Evolutionary conservation across 164 flowering plant genomes (phyloP).

Genomic region (Hamamelis virginiana): DNA sequence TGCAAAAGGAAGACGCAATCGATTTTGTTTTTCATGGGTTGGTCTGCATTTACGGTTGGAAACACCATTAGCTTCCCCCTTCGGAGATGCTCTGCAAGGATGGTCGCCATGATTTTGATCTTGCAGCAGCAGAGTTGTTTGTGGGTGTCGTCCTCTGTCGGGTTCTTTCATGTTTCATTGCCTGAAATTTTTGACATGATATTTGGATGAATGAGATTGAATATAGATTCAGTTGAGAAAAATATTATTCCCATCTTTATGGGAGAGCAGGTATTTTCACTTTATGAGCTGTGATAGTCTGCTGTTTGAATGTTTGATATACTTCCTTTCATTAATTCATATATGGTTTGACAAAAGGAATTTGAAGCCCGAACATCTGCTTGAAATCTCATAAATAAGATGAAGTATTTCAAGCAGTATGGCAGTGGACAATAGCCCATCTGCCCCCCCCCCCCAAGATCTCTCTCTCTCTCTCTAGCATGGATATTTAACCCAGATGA

Average conservation of each 20-base stretch:
- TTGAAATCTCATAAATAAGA: no score
- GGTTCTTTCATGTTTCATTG: slow-evolving; percentile 42
- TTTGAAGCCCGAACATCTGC: no score
- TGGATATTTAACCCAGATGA: neutral
- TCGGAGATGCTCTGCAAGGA: slow-evolving; percentile 86
- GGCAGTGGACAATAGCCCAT: neutral
- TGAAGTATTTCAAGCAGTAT: neutral
- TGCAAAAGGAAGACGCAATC: neutral
- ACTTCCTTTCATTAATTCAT: no score
- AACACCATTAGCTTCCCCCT: slow-evolving; percentile 38
- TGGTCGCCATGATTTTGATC: slow-evolving; percentile 80
- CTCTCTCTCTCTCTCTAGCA: neutral
- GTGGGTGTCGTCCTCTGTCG: slow-evolving; percentile 38
- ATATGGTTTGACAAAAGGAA: no score
- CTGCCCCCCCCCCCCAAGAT: no score
- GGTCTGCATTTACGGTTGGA: neutral
- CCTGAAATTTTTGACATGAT: slow-evolving; percentile 38
- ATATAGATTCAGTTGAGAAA: neutral
- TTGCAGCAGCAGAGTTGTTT: slow-evolving; percentile 28
- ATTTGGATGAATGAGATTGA: neutral
- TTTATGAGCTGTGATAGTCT: no score
- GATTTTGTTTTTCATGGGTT: neutral
- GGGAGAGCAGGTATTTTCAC: neutral
- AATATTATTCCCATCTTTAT: neutral
- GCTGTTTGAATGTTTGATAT: no score